A percentile compares a stretch with the other conserved stretches of the same genome.
phyloP scores from a whole-genome alignment of 2,329 filamentous ascomycete species.

The Epichloe sylvatica region DNA sequence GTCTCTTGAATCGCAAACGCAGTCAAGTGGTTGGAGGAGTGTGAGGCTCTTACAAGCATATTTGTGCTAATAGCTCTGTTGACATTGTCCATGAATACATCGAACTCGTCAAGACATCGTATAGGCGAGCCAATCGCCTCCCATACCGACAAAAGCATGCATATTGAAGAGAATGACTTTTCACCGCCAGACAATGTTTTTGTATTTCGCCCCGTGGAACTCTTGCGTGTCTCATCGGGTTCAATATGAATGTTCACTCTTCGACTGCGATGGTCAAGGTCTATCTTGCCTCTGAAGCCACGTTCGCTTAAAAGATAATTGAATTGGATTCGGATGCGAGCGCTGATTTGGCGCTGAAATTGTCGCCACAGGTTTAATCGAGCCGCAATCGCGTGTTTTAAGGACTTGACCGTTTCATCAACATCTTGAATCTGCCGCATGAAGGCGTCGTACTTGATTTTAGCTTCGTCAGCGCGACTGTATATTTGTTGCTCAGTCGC shows the following conservation, averaged over 20 bases:
- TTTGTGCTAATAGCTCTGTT: slow-evolving; percentile 87
- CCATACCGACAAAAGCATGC: slow-evolving; percentile 83
- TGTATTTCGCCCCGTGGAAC: slow-evolving; percentile 61
- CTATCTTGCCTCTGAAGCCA: slow-evolving; percentile 69
- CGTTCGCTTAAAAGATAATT: slow-evolving; percentile 79
- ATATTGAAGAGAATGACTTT: slow-evolving; percentile 96
- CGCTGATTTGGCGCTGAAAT: slow-evolving; percentile 75
- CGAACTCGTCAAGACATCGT: slow-evolving; percentile 91
- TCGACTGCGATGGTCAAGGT: slow-evolving; percentile 62
- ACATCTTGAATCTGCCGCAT: slow-evolving; percentile 27
- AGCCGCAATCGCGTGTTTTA: slow-evolving; percentile 48
- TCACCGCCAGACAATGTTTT: slow-evolving; percentile 92
- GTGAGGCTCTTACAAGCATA: slow-evolving; percentile 57
- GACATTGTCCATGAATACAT: slow-evolving; percentile 98
- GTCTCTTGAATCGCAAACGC: neutral
- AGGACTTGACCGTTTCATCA: slow-evolving; percentile 25
- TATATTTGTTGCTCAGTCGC: slow-evolving; percentile 52
- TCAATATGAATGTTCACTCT: slow-evolving; percentile 66
- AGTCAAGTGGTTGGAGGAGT: neutral
- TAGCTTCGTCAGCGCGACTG: slow-evolving; percentile 28
- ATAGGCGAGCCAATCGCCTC: slow-evolving; percentile 96
- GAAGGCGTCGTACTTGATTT: slow-evolving; percentile 29
- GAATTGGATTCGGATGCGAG: slow-evolving; percentile 75
- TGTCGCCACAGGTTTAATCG: slow-evolving; percentile 64
- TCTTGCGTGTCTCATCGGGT: slow-evolving; percentile 54